Percentiles rank a stretch among this genome's conserved stretches.
Evolutionary conservation across 2,329 filamentous ascomycete genomes (phyloP).

Genomic region (Trichoderma sp.): DNA sequence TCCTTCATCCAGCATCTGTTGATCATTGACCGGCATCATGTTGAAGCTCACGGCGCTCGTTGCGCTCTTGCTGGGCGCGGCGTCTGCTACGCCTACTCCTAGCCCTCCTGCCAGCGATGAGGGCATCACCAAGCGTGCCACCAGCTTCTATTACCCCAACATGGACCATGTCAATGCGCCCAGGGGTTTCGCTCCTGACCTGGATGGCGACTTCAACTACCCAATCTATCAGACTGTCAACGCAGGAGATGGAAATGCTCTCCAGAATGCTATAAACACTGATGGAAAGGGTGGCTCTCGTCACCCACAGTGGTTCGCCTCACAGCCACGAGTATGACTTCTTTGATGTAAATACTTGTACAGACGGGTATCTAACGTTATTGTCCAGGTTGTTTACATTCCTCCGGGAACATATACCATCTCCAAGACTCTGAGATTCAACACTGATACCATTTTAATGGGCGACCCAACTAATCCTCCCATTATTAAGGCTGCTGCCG

Average conservation of each 20-base stretch:
- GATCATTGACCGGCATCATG: conserved; percentile 20
- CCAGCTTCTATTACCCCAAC: conserved; percentile 43
- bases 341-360: neutral
- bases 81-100: conserved; percentile 23
- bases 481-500: conserved; percentile 40
- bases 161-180: conserved; percentile 39
- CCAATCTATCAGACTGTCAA: conserved; percentile 39
- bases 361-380: neutral
- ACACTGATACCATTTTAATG: conserved; percentile 46
- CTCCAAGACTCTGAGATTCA: conserved; percentile 40
- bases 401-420: conserved; percentile 44
- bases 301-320: conserved; percentile 41
- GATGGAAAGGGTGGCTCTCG: conserved; percentile 33
- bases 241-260: conserved; percentile 37
- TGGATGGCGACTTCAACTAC: conserved; percentile 39
- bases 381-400: conserved; percentile 39
- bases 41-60: conserved; percentile 22
- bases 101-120: conserved; percentile 16
- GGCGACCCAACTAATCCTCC: conserved; percentile 46
- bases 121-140: conserved; percentile 23
- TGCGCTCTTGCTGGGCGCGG: conserved; percentile 23
- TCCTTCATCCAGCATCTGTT: neutral
- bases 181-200: conserved; percentile 42
- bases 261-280: conserved; percentile 41
- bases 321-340: conserved; percentile 38